phyloP scores from a whole-genome alignment of 108 stramenopile genomes.

The Ochromonas danica region DNA sequence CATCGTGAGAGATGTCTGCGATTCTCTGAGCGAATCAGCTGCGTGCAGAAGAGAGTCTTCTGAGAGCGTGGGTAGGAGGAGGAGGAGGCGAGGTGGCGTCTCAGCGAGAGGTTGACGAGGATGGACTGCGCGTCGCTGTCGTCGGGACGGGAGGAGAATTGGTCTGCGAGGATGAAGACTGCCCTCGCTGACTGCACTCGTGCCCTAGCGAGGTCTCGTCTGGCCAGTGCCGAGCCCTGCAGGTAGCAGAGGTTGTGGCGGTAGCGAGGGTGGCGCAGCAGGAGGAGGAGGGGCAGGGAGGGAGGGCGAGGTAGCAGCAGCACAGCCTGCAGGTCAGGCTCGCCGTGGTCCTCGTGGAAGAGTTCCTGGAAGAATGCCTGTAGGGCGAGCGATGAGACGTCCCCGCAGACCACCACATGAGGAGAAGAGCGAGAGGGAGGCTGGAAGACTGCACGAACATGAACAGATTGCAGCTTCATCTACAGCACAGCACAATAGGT shows the following conservation, averaged over 20 bases:
- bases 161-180: slow-evolving; percentile 3
- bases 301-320: not conserved
- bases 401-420: slow-evolving; percentile 32
- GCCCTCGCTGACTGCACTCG: not conserved
- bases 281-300: not conserved
- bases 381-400: slow-evolving; percentile 2
- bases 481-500: too few species aligned
- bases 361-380: slow-evolving; percentile 21
- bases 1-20: slow-evolving; percentile 28
- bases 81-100: slow-evolving; percentile 4
- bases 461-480: slow-evolving; percentile 20
- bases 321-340: slow-evolving; percentile 7
- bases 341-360: slow-evolving; percentile 31
- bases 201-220: not conserved
- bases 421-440: not conserved
- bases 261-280: not conserved
- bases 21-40: slow-evolving; percentile 28
- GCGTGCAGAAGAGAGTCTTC: slow-evolving; percentile 20
- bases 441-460: not conserved
- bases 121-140: slow-evolving; percentile 12
- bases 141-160: slow-evolving; percentile 8
- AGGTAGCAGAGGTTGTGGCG: not conserved
- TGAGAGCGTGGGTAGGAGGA: too few species aligned
- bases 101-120: not conserved
- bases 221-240: not conserved